A percentile compares a stretch with the other conserved stretches of the same genome.
Evolutionary conservation across 176 grass and related monocot genomes (phyloP).

Genomic region (Rhynchospora pubera): DNA sequence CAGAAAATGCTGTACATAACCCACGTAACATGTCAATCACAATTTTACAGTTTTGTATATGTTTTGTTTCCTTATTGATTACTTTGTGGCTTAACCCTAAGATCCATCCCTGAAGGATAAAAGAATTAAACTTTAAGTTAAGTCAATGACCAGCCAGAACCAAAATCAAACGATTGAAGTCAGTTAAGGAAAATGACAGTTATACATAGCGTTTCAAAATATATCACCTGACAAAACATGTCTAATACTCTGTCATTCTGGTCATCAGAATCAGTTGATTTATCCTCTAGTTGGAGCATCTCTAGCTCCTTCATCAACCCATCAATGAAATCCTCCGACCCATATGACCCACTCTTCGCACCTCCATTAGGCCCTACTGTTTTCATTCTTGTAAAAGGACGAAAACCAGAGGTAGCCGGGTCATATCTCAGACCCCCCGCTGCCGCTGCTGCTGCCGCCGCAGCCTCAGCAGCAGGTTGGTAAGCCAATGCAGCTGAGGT

Average conservation of each 20-base stretch:
- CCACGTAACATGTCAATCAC: background rate
- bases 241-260: slow-evolving; percentile 13
- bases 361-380: background rate
- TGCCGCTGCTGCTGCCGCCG: background rate
- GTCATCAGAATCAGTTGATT: background rate
- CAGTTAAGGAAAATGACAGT: background rate
- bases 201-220: background rate
- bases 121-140: background rate
- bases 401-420: slow-evolving; percentile 4
- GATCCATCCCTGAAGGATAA: background rate
- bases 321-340: slow-evolving; percentile 20
- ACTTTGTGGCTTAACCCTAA: background rate
- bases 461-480: background rate
- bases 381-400: slow-evolving; percentile 10
- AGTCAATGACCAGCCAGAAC: background rate
- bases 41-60: background rate
- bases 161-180: background rate
- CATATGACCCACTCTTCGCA: background rate
- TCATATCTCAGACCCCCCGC: slow-evolving; percentile 18
- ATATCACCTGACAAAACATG: slow-evolving; percentile 13
- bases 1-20: background rate
- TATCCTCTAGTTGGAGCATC: slow-evolving; percentile 1
- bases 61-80: background rate
- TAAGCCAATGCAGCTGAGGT: background rate
- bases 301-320: slow-evolving; percentile 21